Evolutionary conservation across 371 early-diverging fungal genomes (phyloP).

Genomic region (Sporodiniella umbellata): DNA sequence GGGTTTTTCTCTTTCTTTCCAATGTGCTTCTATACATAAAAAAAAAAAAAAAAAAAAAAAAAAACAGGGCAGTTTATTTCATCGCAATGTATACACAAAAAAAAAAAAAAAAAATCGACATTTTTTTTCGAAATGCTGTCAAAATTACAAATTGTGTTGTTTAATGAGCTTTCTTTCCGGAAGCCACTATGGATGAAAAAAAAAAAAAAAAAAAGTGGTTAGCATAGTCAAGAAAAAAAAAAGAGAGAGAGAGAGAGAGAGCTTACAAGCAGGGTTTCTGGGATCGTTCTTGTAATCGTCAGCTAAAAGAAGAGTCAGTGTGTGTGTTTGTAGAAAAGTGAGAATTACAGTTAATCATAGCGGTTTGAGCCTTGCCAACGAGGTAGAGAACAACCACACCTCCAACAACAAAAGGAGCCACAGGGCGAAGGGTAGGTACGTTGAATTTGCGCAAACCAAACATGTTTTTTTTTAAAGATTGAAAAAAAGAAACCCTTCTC

Average conservation of each 20-base stretch:
- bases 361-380: conserved; percentile 46
- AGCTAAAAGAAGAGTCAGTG: conserved; percentile 15
- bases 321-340: not conserved
- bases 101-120: no score
- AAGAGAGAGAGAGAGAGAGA: conserved; percentile 4
- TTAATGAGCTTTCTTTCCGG: conserved; percentile 56
- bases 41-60: no score
- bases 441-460: conserved; percentile 55
- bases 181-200: conserved; percentile 42
- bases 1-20: no score
- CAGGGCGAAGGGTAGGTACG: conserved; percentile 47
- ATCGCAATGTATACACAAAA: not conserved
- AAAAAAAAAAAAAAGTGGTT: conserved; percentile 1
- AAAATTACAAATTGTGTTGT: not conserved
- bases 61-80: not conserved
- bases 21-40: no score
- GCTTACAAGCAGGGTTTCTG: conserved; percentile 60
- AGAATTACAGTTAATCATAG: conserved; percentile 49
- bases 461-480: conserved; percentile 21
- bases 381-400: conserved; percentile 43
- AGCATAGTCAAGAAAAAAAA: not conserved
- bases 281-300: conserved; percentile 55
- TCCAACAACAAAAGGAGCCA: conserved; percentile 47
- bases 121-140: not conserved
- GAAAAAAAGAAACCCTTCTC: not conserved